Evolutionary conservation across 148 eudicot genomes (phyloP).

Genomic region (Polygonum maritimum): DNA sequence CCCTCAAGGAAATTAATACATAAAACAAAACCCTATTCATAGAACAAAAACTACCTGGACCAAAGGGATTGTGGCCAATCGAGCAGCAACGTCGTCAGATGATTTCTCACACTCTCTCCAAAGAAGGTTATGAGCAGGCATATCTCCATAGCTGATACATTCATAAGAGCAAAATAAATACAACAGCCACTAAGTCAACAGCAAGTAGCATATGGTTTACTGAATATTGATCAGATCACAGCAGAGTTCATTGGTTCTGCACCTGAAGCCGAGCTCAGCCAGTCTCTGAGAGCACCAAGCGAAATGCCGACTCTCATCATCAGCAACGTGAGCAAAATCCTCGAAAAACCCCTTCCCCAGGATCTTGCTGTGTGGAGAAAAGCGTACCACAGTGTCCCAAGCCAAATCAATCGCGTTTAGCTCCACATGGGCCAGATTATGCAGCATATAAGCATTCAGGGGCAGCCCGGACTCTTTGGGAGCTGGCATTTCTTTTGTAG

Average conservation of each 20-base stretch:
- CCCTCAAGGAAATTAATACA: not conserved
- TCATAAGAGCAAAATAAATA: not conserved
- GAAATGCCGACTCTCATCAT: slow-evolving; percentile 98
- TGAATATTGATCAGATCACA: not conserved
- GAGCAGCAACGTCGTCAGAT: slow-evolving; percentile 71
- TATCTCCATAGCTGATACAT: slow-evolving; percentile 68
- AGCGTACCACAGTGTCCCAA: slow-evolving; percentile 96
- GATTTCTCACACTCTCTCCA: slow-evolving; percentile 97
- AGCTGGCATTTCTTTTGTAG: slow-evolving; percentile 72
- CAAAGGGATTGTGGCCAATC: slow-evolving; percentile 81
- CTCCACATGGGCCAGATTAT: slow-evolving; percentile 97
- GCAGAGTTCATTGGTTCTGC: not conserved
- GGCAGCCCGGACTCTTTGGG: slow-evolving; percentile 79
- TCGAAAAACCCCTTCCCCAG: slow-evolving; percentile 75
- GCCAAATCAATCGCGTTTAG: slow-evolving; percentile 92
- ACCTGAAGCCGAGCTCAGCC: slow-evolving; percentile 88
- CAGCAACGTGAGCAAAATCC: slow-evolving; percentile 97
- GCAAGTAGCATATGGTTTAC: not conserved
- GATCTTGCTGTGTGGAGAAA: slow-evolving; percentile 59
- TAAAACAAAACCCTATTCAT: not conserved
- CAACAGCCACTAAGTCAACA: not conserved
- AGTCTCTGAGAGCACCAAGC: slow-evolving; percentile 91
- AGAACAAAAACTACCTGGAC: slow-evolving; percentile 52
- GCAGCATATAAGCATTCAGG: slow-evolving; percentile 89
- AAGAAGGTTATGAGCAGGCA: slow-evolving; percentile 89